Conservation (phyloP, 192 early-diverging fungal species). For the Coemansia guatemalensis region DNA sequence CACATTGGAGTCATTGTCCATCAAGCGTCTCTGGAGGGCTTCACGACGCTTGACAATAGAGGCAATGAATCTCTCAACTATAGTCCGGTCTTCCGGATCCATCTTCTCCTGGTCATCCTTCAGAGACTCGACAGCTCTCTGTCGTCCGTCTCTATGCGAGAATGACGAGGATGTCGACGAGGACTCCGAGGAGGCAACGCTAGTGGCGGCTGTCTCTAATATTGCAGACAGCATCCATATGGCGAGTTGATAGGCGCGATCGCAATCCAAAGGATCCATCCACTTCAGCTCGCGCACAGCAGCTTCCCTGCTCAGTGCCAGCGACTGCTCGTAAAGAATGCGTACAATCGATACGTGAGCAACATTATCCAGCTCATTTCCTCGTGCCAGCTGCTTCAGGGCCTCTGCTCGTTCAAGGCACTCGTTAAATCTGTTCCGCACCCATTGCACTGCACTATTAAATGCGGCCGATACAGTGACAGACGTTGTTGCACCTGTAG, state of each 20-base stretch:
- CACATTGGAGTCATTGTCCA: conserved; percentile 19
- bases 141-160: not conserved
- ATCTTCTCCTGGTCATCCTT: conserved; percentile 25
- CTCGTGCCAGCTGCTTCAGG: conserved; percentile 58
- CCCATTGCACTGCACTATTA: conserved; percentile 82
- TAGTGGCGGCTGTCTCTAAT: conserved; percentile 45
- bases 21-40: conserved; percentile 35
- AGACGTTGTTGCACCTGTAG: conserved; percentile 4
- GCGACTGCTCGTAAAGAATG: conserved; percentile 70
- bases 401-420: conserved; percentile 82
- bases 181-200: not conserved
- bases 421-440: conserved; percentile 86
- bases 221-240: conserved; percentile 78
- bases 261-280: conserved; percentile 65
- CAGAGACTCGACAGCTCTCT: not conserved
- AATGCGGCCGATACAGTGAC: conserved; percentile 46
- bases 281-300: conserved; percentile 67
- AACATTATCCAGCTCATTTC: conserved; percentile 54
- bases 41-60: conserved; percentile 52
- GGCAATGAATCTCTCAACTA: conserved; percentile 50
- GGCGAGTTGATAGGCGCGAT: conserved; percentile 70
- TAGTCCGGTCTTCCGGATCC: conserved; percentile 42
- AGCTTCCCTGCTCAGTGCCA: conserved; percentile 59
- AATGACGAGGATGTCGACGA: not conserved
- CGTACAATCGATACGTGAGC: conserved; percentile 60